These are phyloP conservation scores for Trichopus zeylanicus DNA, from an alignment of 116 monocot species.

Conservation along the genomic window DNA sequence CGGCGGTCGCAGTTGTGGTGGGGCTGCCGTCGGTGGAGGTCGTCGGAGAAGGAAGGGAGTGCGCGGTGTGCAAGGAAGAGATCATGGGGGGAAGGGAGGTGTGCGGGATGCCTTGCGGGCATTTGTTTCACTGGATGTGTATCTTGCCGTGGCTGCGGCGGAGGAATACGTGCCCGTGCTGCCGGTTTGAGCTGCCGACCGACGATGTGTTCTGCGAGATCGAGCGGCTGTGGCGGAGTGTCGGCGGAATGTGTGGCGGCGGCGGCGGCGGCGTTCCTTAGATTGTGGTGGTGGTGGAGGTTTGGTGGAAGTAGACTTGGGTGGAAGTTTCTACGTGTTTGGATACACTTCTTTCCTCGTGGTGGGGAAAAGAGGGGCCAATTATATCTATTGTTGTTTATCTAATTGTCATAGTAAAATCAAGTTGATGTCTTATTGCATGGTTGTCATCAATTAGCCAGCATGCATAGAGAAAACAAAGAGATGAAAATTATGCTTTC, in stretches of 20 bases:
- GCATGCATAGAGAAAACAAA: too few relatives aligned
- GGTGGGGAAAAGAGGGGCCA: too few relatives aligned
- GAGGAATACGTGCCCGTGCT: constrained; percentile 80
- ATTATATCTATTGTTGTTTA: too few relatives aligned
- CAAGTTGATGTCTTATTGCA: too few relatives aligned
- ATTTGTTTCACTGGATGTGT: constrained; percentile 77
- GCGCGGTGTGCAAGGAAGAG: constrained; percentile 69
- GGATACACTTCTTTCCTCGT: too few relatives aligned
- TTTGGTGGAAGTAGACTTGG: neutral
- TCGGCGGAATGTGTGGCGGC: neutral
- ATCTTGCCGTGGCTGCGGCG: constrained; percentile 57
- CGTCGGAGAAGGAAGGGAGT: constrained; percentile 20
- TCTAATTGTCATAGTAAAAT: too few relatives aligned
- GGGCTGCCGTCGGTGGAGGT: constrained; percentile 46
- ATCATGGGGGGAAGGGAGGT: constrained; percentile 38
- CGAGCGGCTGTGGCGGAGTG: constrained; percentile 50
- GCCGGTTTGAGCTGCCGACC: constrained; percentile 68
- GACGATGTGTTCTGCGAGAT: constrained; percentile 70
- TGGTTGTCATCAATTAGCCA: too few relatives aligned
- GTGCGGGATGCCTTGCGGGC: constrained; percentile 68
- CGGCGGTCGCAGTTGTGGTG: constrained; percentile 41
- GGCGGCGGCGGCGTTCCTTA: neutral
- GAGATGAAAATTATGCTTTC: too few relatives aligned
- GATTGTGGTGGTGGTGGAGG: neutral
- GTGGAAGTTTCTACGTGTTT: too few relatives aligned